Evolutionary conservation across 805 yeast species (phyloP), one percentile per base, ranked within the genome.

Genomic region (Candida anglica): DNA sequence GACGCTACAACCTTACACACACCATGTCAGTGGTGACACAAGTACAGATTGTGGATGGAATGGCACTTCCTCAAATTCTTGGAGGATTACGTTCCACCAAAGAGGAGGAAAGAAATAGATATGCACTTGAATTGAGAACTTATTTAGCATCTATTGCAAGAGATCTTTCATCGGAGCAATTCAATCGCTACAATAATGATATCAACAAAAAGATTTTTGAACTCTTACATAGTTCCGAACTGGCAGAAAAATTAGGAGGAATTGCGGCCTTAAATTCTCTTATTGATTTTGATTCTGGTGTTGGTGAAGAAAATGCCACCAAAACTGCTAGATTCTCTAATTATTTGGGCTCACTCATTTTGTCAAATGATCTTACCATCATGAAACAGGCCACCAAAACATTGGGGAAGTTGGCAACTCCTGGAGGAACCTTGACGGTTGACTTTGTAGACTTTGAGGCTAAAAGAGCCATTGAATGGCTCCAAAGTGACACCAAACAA

Each of bases 391-490:
- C 98, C 3, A 88, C 96, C 0, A 73, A 73, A 34, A 86, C 96
- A 0, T 67, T 93, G 42, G 98, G 98, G 9, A 83, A 82, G 49
- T 67, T 91, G 44, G 95, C 97, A 0, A 77, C 80, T 5, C 91
- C 95, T 0, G 95, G 95, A 18, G 93, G 95, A 1, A 79, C 94
- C 1, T 60, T 88, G 34, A 86, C 96, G 0, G 88, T 94, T 1
- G 96, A 88, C 32, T 83, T 91, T 55, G 96, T 93, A 18, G 97
- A 91, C 41, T 84, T 78, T 47, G 96, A 91, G 56, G 93, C 93
- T 6, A 86, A 83, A 50, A 72, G 85, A 31, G 86, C 96, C 25
- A 70, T 91, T 32, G 98, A 93, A 57, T 83, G 96, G 91, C 71
- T 91, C 16, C 85, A 86, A 21, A 72, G 82, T n/a, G 95, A 88